Evolutionary conservation across 345 rosid genomes (phyloP).

Genomic region (Lepidium africanum): DNA sequence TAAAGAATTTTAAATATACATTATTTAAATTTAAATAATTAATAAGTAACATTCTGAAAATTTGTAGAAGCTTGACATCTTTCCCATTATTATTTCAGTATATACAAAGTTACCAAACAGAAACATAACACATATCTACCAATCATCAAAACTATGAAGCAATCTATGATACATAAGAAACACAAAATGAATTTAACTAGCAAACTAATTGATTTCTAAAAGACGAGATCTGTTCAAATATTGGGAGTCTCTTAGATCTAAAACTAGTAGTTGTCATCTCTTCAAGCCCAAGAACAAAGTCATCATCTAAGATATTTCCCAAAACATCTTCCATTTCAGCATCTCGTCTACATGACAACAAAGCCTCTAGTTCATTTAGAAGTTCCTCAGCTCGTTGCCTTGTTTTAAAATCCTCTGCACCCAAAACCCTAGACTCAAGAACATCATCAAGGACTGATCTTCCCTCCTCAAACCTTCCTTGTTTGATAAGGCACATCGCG

Average conservation of each 20-base stretch:
- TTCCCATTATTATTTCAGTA: constrained; percentile 27
- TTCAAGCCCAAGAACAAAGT: constrained; percentile 56
- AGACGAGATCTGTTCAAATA: constrained; percentile 79
- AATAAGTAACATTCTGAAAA: no score
- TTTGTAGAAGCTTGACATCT: not conserved
- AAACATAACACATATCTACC: not conserved
- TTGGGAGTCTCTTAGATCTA: constrained; percentile 74
- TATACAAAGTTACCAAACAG: not conserved
- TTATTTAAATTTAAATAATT: no score
- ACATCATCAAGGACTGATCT: constrained; percentile 37
- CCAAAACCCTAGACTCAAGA: constrained; percentile 35
- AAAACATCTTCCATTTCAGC: constrained; percentile 25
- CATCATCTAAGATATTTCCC: constrained; percentile 41
- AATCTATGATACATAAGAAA: not conserved
- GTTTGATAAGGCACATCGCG: constrained; percentile 64
- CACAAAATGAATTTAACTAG: constrained; percentile 6
- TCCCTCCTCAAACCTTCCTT: constrained; percentile 56
- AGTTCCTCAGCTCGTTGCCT: constrained; percentile 55
- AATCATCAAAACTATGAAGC: constrained; percentile 3
- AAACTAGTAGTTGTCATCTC: constrained; percentile 36
- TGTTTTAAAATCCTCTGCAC: constrained; percentile 48
- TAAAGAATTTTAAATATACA: no score
- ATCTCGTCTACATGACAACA: constrained; percentile 9
- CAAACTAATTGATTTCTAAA: constrained; percentile 59
- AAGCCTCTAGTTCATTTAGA: constrained; percentile 35